phyloP scores from a whole-genome alignment of 2,329 filamentous ascomycete species.

The Stachybotrys elegans region DNA sequence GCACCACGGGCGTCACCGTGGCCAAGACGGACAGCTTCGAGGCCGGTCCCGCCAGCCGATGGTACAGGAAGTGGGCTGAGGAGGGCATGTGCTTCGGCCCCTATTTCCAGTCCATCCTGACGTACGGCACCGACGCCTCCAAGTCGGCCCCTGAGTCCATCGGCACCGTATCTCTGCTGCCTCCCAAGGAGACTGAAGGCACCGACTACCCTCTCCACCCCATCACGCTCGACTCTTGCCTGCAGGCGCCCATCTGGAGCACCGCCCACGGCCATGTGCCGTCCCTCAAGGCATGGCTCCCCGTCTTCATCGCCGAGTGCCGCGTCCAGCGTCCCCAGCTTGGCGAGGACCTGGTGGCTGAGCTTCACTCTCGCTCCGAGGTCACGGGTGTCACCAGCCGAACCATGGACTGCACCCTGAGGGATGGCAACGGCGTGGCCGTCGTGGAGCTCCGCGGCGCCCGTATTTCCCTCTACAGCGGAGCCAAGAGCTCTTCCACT shows the following conservation, averaged over 20 bases:
- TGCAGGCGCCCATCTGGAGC: neutral
- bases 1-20: neutral
- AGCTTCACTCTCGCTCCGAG: neutral
- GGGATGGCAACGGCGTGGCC: neutral
- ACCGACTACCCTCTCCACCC: neutral
- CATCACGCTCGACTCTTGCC: neutral
- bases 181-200: too few relatives aligned
- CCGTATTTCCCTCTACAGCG: neutral
- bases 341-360: too few relatives aligned
- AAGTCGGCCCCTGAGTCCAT: too few relatives aligned
- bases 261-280: slow-evolving; percentile 2
- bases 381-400: neutral
- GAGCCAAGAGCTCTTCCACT: neutral
- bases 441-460: neutral
- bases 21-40: neutral
- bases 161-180: too few relatives aligned
- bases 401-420: neutral
- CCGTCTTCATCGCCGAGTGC: slow-evolving; percentile 5
- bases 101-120: neutral
- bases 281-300: slow-evolving; percentile 4
- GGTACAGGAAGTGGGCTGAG: neutral
- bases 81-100: neutral
- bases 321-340: too few relatives aligned
- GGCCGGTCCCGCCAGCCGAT: neutral
- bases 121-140: too few relatives aligned